Conservation (phyloP, 163 green algal species). For the Trebouxiophyceae sp. region DNA sequence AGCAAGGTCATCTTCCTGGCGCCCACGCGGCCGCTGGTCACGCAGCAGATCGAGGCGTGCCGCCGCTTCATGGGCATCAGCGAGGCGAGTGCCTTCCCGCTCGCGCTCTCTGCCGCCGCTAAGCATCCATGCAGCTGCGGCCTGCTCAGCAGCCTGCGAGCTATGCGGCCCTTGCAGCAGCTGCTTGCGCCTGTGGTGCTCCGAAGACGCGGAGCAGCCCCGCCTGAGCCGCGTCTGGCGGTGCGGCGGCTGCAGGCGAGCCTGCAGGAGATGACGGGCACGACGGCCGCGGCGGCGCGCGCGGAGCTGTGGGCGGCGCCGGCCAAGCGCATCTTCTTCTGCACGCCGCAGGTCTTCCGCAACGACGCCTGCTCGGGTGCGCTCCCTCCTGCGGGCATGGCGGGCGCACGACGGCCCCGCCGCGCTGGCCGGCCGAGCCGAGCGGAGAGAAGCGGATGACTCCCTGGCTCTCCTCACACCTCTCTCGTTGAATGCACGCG, state of each 20-base stretch:
- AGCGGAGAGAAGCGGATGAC: no score
- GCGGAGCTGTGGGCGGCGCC: conserved; percentile 51
- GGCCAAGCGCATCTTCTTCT: conserved; percentile 77
- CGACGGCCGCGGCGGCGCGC: conserved; percentile 29
- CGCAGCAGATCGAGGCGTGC: conserved; percentile 84
- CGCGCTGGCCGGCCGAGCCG: no score
- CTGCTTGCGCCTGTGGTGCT: no score
- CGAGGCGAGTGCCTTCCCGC: conserved; percentile 8
- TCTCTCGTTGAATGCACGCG: no score
- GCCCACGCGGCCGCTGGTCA: conserved; percentile 88
- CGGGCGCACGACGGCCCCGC: no score
- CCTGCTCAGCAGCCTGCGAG: no score
- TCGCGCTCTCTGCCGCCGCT: no score
- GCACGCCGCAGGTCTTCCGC: conserved; percentile 78
- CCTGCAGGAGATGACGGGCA: conserved; percentile 54
- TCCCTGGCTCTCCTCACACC: no score
- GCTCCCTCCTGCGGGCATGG: not conserved
- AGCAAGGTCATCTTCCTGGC: conserved; percentile 90
- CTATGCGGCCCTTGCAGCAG: no score
- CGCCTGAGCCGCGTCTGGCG: no score
- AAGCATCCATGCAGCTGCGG: no score
- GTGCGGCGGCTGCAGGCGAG: conserved; percentile 14
- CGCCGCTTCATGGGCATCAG: conserved; percentile 61
- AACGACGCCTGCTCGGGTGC: conserved; percentile 62
- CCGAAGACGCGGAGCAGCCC: no score